These are phyloP conservation scores for Penicillium sp. DNA, from an alignment of 2,329 filamentous ascomycete species.

Conservation along the genomic window DNA sequence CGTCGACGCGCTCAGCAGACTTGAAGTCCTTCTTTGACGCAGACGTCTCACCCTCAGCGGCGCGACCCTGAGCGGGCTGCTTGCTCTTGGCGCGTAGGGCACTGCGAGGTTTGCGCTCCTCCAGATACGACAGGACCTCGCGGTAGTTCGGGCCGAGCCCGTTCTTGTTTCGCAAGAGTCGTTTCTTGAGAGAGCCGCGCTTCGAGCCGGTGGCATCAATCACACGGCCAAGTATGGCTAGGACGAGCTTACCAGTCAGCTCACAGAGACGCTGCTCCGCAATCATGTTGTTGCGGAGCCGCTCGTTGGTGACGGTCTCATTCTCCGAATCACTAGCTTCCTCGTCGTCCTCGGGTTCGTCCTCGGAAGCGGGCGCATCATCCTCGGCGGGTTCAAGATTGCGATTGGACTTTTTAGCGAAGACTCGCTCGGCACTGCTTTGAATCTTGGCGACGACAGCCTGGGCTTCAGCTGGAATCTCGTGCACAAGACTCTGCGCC, in stretches of 20 bases:
- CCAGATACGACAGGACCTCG: constrained; percentile 78
- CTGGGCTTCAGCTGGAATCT: constrained; percentile 66
- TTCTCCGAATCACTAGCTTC: constrained; percentile 34
- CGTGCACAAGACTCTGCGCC: constrained; percentile 65
- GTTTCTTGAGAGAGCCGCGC: constrained; percentile 66
- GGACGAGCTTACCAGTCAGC: constrained; percentile 79
- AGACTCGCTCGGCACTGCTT: constrained; percentile 72
- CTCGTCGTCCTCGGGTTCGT: constrained; percentile 52
- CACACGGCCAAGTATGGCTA: constrained; percentile 74
- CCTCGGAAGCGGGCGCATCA: constrained; percentile 71
- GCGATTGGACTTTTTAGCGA: constrained; percentile 65
- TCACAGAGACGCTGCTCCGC: constrained; percentile 86
- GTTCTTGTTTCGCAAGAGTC: constrained; percentile 76
- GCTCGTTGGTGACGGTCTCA: constrained; percentile 50
- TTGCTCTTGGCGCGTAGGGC: constrained; percentile 39
- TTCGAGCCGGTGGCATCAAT: constrained; percentile 66
- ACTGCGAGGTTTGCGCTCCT: constrained; percentile 59
- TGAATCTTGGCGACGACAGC: constrained; percentile 75
- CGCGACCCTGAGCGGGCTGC: constrained; percentile 24
- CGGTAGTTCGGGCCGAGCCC: constrained; percentile 83
- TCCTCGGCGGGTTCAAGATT: constrained; percentile 59
- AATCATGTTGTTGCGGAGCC: constrained; percentile 67
- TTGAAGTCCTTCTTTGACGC: constrained; percentile 31
- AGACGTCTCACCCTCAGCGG: constrained; percentile 18
- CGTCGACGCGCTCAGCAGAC: constrained; percentile 48